Conservation (phyloP, 352 stramenopile species). For the Plasmopara viticola region DNA sequence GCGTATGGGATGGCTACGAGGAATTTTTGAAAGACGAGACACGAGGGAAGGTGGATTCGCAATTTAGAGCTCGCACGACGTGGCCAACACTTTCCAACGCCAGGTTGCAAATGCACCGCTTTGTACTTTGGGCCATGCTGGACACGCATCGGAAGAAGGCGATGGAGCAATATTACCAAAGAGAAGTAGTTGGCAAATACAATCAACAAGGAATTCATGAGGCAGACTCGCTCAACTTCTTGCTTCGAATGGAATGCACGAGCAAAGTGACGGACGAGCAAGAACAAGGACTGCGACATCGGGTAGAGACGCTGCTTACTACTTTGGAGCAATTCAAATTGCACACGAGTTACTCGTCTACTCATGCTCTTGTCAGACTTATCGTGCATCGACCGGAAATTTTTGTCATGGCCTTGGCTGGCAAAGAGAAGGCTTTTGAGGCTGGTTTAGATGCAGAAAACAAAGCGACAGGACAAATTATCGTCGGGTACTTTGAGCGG, state of each 20-base stretch:
- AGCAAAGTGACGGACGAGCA: slow-evolving; percentile 31
- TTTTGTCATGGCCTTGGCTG: slow-evolving; percentile 24
- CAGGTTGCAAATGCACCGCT: slow-evolving; percentile 53
- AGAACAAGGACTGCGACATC: slow-evolving; percentile 21
- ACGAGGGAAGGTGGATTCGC: slow-evolving; percentile 16
- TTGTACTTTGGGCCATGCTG: slow-evolving; percentile 63
- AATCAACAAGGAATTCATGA: slow-evolving; percentile 49
- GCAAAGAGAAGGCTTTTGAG: background rate
- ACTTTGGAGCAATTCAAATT: slow-evolving; percentile 33
- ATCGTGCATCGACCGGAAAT: slow-evolving; percentile 44
- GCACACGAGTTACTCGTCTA: slow-evolving; percentile 54
- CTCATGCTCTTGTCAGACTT: slow-evolving; percentile 52
- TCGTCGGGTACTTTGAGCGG: slow-evolving; percentile 43
- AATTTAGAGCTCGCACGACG: slow-evolving; percentile 20
- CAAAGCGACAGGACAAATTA: slow-evolving; percentile 23
- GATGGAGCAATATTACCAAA: slow-evolving; percentile 40
- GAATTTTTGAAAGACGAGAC: slow-evolving; percentile 35
- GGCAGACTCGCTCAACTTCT: slow-evolving; percentile 57
- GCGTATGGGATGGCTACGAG: slow-evolving; percentile 33
- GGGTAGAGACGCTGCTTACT: slow-evolving; percentile 41
- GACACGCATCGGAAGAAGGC: slow-evolving; percentile 18
- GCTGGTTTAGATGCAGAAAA: background rate
- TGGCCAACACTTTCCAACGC: slow-evolving; percentile 36
- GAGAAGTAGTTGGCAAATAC: slow-evolving; percentile 31
- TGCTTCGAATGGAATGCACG: slow-evolving; percentile 59